Conservation (phyloP, 345 rosid species). For the Microcos paniculata region DNA sequence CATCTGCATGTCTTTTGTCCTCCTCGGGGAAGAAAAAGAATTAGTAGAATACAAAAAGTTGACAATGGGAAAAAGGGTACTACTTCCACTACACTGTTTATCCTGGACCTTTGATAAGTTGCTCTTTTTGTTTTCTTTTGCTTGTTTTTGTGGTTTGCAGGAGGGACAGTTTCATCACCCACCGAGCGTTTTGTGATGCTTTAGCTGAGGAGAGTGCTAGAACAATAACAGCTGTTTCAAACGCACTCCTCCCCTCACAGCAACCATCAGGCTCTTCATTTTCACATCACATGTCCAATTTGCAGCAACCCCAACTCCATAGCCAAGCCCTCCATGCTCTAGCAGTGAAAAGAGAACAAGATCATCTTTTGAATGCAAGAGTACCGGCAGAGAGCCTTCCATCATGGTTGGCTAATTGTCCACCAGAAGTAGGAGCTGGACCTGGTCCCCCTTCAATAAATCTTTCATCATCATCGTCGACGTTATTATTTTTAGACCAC, state of each 20-base stretch:
- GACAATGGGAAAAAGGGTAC: constrained; percentile 9
- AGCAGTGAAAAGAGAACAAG: constrained; percentile 42
- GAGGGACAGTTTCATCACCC: constrained; percentile 72
- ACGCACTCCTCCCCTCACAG: constrained; percentile 24
- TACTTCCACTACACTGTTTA: constrained; percentile 8
- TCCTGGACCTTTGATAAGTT: constrained; percentile 23
- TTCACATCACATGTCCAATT: constrained; percentile 20
- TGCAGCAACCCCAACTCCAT: constrained; percentile 19
- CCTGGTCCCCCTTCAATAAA: constrained; percentile 6
- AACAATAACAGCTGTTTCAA: constrained; percentile 20
- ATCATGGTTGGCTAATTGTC: constrained; percentile 28
- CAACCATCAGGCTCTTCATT: constrained; percentile 22
- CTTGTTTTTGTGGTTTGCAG: constrained; percentile 33
- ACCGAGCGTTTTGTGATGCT: constrained; percentile 66
- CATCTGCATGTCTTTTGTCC: constrained; percentile 29
- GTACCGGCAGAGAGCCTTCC: constrained; percentile 15
- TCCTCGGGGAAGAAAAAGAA: constrained; percentile 19
- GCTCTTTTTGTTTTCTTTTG: constrained; percentile 39
- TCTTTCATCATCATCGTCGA: constrained; percentile 26
- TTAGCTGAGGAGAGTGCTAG: constrained; percentile 48
- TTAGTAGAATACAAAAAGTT: constrained; percentile 34
- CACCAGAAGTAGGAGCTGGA: constrained; percentile 2
- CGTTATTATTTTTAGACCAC: constrained; percentile 7
- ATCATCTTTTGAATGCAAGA: constrained; percentile 26
- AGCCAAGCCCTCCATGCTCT: constrained; percentile 15